These are phyloP conservation scores for Mortierella sp. DNA, from an alignment of 371 early-diverging fungal genomes.

Conservation along the genomic window DNA sequence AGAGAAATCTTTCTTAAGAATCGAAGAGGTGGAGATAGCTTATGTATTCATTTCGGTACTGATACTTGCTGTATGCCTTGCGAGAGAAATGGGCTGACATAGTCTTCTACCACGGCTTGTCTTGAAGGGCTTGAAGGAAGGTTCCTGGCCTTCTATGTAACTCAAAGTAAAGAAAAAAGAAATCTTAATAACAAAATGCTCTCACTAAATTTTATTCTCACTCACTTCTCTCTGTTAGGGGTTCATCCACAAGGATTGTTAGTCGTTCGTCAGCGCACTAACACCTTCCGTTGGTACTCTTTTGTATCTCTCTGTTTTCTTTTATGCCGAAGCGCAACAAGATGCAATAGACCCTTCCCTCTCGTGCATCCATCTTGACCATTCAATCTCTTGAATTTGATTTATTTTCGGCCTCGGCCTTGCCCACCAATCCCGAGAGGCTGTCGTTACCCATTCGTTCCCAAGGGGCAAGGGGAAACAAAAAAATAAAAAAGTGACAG, in stretches of 20 bases:
- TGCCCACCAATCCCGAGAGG: background rate
- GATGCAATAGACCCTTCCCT: background rate
- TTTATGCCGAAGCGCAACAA: background rate
- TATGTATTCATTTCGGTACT: too few relatives aligned
- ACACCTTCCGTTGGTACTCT: background rate
- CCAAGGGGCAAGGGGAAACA: background rate
- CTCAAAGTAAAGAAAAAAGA: background rate
- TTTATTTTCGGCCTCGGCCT: background rate
- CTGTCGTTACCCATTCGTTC: background rate
- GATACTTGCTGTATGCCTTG: too few relatives aligned
- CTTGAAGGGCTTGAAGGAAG: background rate
- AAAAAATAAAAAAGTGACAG: background rate
- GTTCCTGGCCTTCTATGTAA: background rate
- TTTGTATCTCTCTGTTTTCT: background rate
- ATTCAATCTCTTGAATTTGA: background rate
- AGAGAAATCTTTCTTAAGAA: too few relatives aligned
- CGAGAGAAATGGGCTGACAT: background rate
- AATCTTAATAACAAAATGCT: background rate
- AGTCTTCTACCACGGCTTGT: background rate
- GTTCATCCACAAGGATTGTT: background rate
- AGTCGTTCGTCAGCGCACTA: background rate
- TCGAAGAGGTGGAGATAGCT: too few relatives aligned
- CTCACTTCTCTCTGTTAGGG: background rate
- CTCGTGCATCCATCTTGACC: background rate
- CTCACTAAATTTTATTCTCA: background rate